These are phyloP conservation scores for Raddia distichophylla DNA, from an alignment of 176 grass and related monocot genomes.

Conservation along the genomic window DNA sequence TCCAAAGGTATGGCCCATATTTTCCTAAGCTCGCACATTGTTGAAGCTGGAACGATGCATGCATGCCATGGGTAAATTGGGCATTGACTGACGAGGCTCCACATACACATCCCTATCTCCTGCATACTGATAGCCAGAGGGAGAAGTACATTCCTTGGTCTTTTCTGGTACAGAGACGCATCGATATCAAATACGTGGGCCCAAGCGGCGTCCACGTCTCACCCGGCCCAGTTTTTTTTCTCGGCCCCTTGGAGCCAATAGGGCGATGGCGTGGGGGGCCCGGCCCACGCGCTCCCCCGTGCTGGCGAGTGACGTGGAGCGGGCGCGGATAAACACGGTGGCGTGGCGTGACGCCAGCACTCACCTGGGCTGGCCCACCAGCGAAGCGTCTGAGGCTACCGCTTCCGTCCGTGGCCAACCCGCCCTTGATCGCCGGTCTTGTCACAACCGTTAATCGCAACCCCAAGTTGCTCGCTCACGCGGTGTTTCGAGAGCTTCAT, in stretches of 20 bases:
- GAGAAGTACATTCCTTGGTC: background rate
- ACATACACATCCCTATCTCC: constrained; percentile 23
- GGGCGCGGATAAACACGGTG: background rate
- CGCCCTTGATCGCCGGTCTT: background rate
- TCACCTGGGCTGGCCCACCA: background rate
- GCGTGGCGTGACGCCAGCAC: constrained; percentile 14
- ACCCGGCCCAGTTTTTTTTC: background rate
- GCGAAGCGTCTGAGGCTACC: constrained; percentile 23
- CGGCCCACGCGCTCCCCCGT: background rate
- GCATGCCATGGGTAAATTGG: background rate
- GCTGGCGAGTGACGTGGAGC: background rate
- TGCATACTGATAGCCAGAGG: background rate
- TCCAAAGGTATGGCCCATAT: too few species aligned
- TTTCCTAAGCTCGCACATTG: background rate
- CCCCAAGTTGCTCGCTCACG: too few species aligned
- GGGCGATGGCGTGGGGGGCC: background rate
- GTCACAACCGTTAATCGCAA: background rate
- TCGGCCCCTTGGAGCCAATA: background rate
- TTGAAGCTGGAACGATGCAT: background rate
- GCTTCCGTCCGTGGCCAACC: constrained; percentile 1
- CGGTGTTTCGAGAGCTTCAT: too few species aligned
- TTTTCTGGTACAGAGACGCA: background rate
- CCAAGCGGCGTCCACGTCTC: background rate
- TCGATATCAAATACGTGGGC: background rate
- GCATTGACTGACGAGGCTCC: constrained; percentile 20